Evolutionary conservation across 192 early-diverging fungal species (phyloP).

Genomic region (Funneliformis mosseae): DNA sequence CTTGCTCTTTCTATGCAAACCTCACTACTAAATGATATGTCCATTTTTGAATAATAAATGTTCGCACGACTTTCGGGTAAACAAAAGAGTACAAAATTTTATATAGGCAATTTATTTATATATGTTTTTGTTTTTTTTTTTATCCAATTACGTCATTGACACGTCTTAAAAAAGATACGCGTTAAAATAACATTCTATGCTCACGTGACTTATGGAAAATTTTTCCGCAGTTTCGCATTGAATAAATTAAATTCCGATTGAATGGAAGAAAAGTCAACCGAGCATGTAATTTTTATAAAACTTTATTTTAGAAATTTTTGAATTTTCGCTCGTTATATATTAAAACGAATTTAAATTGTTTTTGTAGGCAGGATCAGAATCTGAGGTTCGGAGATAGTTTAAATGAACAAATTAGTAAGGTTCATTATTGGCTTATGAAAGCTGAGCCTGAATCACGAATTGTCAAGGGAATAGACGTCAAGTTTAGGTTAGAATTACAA

Average conservation of each 20-base stretch:
- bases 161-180: background rate
- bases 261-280: no score
- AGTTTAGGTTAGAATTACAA: background rate
- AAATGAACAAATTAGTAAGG: background rate
- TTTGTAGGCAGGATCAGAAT: background rate
- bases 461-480: background rate
- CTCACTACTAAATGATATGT: constrained; percentile 2
- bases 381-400: background rate
- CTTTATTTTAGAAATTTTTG: no score
- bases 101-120: no score
- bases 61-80: no score
- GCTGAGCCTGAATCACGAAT: background rate
- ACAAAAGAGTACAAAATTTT: no score
- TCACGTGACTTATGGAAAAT: background rate
- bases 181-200: background rate
- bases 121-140: background rate
- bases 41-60: background rate
- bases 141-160: background rate
- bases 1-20: background rate
- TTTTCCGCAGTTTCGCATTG: no score
- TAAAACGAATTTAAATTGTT: background rate
- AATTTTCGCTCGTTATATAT: no score
- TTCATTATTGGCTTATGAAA: background rate
- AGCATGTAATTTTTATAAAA: no score
- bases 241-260: no score